Conservation (phyloP, 164 flowering plant species). For the Annona cherimola region DNA sequence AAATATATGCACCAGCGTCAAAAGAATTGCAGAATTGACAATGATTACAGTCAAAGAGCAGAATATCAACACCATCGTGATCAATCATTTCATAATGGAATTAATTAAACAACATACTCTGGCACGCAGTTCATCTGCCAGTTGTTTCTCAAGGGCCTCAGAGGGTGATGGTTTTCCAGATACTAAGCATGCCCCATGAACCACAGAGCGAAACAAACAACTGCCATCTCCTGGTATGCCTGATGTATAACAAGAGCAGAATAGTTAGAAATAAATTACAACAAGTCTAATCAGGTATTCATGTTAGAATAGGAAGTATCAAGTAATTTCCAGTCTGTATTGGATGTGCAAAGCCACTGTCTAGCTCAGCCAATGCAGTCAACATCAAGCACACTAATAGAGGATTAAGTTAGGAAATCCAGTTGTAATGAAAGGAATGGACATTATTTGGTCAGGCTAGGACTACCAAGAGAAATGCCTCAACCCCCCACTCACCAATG, state of each 20-base stretch:
- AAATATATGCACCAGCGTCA: background rate
- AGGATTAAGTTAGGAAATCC: background rate
- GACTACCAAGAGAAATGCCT: no score
- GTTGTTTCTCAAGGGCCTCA: constrained; percentile 56
- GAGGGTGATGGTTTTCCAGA: constrained; percentile 70
- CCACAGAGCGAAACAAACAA: constrained; percentile 93
- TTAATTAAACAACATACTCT: constrained; percentile 34
- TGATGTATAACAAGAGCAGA: constrained; percentile 20
- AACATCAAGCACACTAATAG: background rate
- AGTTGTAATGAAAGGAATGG: background rate
- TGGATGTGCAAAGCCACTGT: background rate
- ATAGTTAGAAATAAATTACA: background rate
- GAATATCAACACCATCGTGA: background rate
- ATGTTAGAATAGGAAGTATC: background rate
- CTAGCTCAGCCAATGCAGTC: background rate
- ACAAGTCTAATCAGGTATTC: background rate
- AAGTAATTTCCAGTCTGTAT: background rate
- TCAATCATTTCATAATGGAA: background rate
- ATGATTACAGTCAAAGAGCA: no score
- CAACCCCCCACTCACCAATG: no score
- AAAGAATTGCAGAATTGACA: no score
- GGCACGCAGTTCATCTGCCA: constrained; percentile 85
- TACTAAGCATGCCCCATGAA: constrained; percentile 81
- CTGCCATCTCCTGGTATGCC: constrained; percentile 99
- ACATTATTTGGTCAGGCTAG: no score